Evolutionary conservation across 331 rosid species (phyloP).

Genomic region (Pyrus hybrid): DNA sequence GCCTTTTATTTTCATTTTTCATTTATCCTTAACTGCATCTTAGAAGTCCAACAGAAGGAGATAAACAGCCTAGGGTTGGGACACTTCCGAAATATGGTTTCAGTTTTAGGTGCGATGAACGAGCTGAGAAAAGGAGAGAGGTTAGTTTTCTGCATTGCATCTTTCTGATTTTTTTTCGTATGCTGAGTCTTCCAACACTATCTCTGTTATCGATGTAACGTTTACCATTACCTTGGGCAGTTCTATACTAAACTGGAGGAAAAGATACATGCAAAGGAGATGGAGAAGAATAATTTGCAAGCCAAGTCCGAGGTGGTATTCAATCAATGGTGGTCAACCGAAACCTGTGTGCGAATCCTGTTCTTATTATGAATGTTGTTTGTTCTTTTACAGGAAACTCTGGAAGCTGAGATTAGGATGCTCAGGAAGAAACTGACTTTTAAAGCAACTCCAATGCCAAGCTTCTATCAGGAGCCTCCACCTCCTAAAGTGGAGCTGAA

Average conservation of each 20-base stretch:
- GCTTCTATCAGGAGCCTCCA: no score
- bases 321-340: conserved; percentile 9
- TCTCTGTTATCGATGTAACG: not conserved
- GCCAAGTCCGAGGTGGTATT: conserved; percentile 80
- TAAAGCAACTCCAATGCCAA: no score
- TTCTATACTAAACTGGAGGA: conserved; percentile 94
- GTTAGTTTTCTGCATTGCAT: conserved; percentile 24
- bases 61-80: conserved; percentile 53
- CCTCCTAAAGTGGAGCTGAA: no score
- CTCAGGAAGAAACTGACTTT: no score
- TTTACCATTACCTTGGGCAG: conserved; percentile 42
- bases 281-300: conserved; percentile 73
- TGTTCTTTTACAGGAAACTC: no score
- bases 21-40: conserved; percentile 41
- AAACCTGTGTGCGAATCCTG: conserved; percentile 1
- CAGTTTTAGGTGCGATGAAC: conserved; percentile 89
- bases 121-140: conserved; percentile 93
- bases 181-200: conserved; percentile 6
- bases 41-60: conserved; percentile 62
- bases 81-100: conserved; percentile 83
- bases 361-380: conserved; percentile 12
- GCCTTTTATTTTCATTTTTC: not conserved
- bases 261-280: conserved; percentile 94
- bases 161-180: not conserved
- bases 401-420: no score